A percentile compares a stretch with the other conserved stretches of the same genome.
phyloP scores from a whole-genome alignment of 179 eudicot genomes.

The Silene noctiflora region DNA sequence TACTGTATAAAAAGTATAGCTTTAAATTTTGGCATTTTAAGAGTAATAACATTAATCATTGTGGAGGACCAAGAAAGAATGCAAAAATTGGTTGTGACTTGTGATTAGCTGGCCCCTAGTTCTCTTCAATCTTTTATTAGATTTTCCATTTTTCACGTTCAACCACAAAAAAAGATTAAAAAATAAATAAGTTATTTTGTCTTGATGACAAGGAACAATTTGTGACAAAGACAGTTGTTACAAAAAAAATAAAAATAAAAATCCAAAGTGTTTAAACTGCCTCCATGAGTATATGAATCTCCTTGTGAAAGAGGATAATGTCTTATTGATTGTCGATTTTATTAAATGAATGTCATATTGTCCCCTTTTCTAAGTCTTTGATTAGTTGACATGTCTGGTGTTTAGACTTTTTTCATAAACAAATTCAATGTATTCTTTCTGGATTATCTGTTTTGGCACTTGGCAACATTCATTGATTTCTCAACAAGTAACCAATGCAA shows the following conservation, averaged over 20 bases:
- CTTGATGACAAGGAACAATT: constrained; percentile 10
- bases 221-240: too few relatives aligned
- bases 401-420: neutral
- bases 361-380: constrained; percentile 2
- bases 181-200: neutral
- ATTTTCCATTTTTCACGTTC: constrained; percentile 9
- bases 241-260: neutral
- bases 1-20: neutral
- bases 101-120: too few relatives aligned
- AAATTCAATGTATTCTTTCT: too few relatives aligned
- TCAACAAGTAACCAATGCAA: too few relatives aligned
- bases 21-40: constrained; percentile 12
- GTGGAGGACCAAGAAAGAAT: constrained; percentile 22
- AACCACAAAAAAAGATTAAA: too few relatives aligned
- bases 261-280: constrained; percentile 1
- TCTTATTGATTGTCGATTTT: constrained; percentile 4
- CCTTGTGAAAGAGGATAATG: constrained; percentile 20
- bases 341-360: constrained; percentile 1
- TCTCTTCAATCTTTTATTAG: neutral
- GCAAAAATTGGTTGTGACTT: constrained; percentile 16
- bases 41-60: constrained; percentile 7
- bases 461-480: too few relatives aligned
- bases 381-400: neutral
- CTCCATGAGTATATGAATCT: constrained; percentile 23
- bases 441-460: too few relatives aligned